A percentile compares a stretch with the other conserved stretches of the same genome.
These are phyloP conservation scores for Amesomyces nigricolor DNA, from an alignment of 2,329 filamentous ascomycete species.

Conservation along the genomic window DNA sequence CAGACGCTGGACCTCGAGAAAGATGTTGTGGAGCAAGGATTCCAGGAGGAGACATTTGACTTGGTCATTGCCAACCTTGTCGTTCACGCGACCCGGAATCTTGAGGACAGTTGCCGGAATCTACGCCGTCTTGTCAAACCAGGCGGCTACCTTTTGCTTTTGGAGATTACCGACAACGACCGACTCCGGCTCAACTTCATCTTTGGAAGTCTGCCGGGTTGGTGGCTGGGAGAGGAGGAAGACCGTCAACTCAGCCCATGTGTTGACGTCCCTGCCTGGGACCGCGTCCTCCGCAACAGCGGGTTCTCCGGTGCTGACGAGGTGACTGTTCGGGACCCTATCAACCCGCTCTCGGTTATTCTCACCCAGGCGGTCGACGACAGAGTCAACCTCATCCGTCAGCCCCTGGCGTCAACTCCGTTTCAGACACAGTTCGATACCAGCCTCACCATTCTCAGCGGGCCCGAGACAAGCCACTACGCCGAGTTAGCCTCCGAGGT, in stretches of 20 bases:
- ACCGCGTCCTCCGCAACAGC: conserved; percentile 20
- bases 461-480: neutral
- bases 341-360: neutral
- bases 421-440: neutral
- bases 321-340: neutral
- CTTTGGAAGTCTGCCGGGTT: conserved; percentile 29
- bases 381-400: neutral
- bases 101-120: conserved; percentile 29
- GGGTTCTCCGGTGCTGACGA: conserved; percentile 27
- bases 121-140: conserved; percentile 33
- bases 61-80: conserved; percentile 35
- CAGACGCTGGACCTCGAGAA: conserved; percentile 30
- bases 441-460: neutral
- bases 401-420: neutral
- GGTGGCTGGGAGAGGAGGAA: conserved; percentile 34
- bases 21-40: conserved; percentile 31
- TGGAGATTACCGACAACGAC: conserved; percentile 17
- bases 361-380: neutral
- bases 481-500: neutral
- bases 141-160: conserved; percentile 35
- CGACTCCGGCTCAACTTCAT: conserved; percentile 1
- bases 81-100: conserved; percentile 31
- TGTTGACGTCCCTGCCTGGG: conserved; percentile 20
- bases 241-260: conserved; percentile 17
- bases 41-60: conserved; percentile 29